Evolutionary conservation across 352 stramenopile genomes (phyloP).

Genomic region (Pythium dissotocum): DNA sequence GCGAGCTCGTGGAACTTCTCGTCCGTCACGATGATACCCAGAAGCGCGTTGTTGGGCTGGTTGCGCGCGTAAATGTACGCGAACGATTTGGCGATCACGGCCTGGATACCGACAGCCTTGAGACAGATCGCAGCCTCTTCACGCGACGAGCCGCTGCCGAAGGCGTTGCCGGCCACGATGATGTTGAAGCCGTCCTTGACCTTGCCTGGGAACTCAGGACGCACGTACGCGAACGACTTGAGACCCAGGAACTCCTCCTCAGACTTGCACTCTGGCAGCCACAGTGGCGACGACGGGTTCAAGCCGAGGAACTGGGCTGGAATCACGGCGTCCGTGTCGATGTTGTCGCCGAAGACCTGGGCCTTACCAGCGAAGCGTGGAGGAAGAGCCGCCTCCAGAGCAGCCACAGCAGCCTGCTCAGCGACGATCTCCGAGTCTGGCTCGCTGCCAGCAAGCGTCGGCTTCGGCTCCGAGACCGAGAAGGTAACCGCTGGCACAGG

Average conservation of each 20-base stretch:
- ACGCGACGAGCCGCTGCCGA: slow-evolving; percentile 76
- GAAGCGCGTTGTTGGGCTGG: slow-evolving; percentile 81
- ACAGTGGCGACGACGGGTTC: slow-evolving; percentile 78
- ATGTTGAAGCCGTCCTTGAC: slow-evolving; percentile 77
- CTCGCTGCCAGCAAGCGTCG: slow-evolving; percentile 37
- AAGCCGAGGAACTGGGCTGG: slow-evolving; percentile 83
- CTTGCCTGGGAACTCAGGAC: slow-evolving; percentile 73
- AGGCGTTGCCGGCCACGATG: slow-evolving; percentile 73
- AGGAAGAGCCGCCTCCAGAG: slow-evolving; percentile 53
- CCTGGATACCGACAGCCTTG: slow-evolving; percentile 77
- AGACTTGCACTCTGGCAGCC: slow-evolving; percentile 74
- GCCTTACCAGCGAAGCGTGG: slow-evolving; percentile 65
- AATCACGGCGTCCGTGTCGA: slow-evolving; percentile 82
- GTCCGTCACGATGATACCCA: slow-evolving; percentile 82
- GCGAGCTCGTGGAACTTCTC: slow-evolving; percentile 80
- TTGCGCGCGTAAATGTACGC: slow-evolving; percentile 87
- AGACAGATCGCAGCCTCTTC: slow-evolving; percentile 81
- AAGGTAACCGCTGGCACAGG: slow-evolving; percentile 34
- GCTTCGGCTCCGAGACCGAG: slow-evolving; percentile 45
- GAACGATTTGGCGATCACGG: slow-evolving; percentile 85
- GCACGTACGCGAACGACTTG: slow-evolving; percentile 83
- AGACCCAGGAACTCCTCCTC: slow-evolving; percentile 76
- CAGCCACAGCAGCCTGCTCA: slow-evolving; percentile 57
- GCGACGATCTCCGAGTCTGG: slow-evolving; percentile 41
- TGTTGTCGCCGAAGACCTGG: slow-evolving; percentile 77